These are phyloP conservation scores for Penicillium maclennaniae DNA, from an alignment of 495 filamentous ascomycete genomes.

Conservation along the genomic window DNA sequence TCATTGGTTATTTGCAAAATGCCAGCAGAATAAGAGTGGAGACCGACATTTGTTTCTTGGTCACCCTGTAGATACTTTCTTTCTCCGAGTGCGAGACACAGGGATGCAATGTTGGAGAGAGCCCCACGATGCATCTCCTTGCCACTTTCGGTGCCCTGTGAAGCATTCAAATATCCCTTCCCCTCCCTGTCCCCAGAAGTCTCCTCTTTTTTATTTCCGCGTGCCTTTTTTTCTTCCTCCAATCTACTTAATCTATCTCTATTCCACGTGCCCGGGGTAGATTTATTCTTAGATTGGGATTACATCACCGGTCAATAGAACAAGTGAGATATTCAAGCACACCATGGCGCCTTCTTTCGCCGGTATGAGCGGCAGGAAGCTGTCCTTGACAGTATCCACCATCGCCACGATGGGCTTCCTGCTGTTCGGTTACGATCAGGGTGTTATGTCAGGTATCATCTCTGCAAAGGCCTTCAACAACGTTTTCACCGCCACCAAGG, in stretches of 20 bases:
- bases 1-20: no score
- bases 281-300: background rate
- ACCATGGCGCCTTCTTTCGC: conserved; percentile 46
- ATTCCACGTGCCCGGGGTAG: conserved; percentile 1
- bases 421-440: conserved; percentile 35
- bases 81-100: conserved; percentile 10
- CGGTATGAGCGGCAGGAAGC: conserved; percentile 61
- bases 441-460: conserved; percentile 81
- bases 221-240: conserved; percentile 8
- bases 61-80: background rate
- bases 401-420: conserved; percentile 72
- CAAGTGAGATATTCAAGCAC: background rate
- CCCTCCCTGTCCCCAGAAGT: conserved; percentile 13
- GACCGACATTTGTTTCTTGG: no score
- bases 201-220: conserved; percentile 11
- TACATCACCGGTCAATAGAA: background rate
- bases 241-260: conserved; percentile 5
- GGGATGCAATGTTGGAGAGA: conserved; percentile 12
- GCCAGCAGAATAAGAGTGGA: no score
- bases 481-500: conserved; percentile 62
- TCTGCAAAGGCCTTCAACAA: conserved; percentile 65
- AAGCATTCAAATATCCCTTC: conserved; percentile 25
- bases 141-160: conserved; percentile 17
- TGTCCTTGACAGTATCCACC: conserved; percentile 60
- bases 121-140: conserved; percentile 22